Conservation (phyloP, 2,329 filamentous ascomycete genomes). For the Hypoxylon sp. region DNA sequence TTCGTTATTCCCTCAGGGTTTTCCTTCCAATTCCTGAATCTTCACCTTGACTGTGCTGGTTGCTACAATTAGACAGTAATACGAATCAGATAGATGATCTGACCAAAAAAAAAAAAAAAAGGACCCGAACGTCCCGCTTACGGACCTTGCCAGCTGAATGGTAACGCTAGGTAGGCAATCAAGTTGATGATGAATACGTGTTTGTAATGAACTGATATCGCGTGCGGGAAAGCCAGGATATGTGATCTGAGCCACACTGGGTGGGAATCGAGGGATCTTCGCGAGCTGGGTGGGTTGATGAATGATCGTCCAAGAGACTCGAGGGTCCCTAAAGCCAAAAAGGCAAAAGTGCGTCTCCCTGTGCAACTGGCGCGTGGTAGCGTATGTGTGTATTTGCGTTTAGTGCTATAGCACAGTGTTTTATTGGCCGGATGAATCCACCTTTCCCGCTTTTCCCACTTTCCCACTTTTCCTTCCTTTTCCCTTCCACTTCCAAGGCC, state of each 20-base stretch:
- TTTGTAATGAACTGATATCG: constrained; percentile 38
- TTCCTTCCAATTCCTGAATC: constrained; percentile 4
- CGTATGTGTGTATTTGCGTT: constrained; percentile 5
- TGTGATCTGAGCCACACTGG: constrained; percentile 25
- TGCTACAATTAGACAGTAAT: constrained; percentile 11
- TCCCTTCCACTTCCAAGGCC: constrained; percentile 27
- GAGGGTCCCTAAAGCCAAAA: constrained; percentile 21
- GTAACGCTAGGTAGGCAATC: constrained; percentile 11
- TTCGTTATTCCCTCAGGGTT: constrained; percentile 1
- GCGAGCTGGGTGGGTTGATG: constrained; percentile 30
- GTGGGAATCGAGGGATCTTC: constrained; percentile 28
- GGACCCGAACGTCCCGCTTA: constrained; percentile 16
- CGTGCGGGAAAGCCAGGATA: constrained; percentile 8
- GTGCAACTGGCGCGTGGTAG: constrained; percentile 20
- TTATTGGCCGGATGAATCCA: constrained; percentile 45
- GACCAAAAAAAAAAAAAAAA: too few relatives aligned
- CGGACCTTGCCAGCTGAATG: constrained; percentile 13
- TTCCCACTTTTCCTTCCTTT: constrained; percentile 37
- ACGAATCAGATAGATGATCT: constrained; percentile 13
- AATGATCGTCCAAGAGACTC: constrained; percentile 25
- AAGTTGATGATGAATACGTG: constrained; percentile 35
- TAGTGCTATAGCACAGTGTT: constrained; percentile 1
- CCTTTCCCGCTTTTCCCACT: constrained; percentile 41
- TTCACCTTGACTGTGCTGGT: constrained; percentile 8
- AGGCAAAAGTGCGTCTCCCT: constrained; percentile 16